These are phyloP conservation scores for Phytophthora pistaciae DNA, from an alignment of 352 stramenopile genomes.

Conservation along the genomic window DNA sequence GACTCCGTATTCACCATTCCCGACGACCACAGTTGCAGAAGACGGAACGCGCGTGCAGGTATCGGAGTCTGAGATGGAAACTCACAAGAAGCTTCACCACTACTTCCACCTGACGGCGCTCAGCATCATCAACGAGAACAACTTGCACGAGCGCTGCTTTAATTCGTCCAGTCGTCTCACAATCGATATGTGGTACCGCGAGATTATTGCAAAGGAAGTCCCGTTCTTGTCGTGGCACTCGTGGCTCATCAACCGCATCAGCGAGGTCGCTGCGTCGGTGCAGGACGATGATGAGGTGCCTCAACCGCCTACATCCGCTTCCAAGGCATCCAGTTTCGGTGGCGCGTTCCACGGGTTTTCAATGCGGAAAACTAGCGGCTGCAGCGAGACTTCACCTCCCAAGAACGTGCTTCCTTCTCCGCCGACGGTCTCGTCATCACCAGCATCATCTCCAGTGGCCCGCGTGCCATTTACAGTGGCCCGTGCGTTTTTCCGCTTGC, in stretches of 20 bases:
- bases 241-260: slow-evolving; percentile 89
- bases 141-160: slow-evolving; percentile 82
- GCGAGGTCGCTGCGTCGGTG: slow-evolving; percentile 59
- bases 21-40: slow-evolving; percentile 31
- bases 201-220: slow-evolving; percentile 73
- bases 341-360: slow-evolving; percentile 39
- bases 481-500: slow-evolving; percentile 72
- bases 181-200: slow-evolving; percentile 87
- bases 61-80: slow-evolving; percentile 70
- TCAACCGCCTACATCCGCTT: slow-evolving; percentile 9
- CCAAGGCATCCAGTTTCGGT: slow-evolving; percentile 16
- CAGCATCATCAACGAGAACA: slow-evolving; percentile 90
- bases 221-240: slow-evolving; percentile 84
- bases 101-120: slow-evolving; percentile 90
- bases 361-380: slow-evolving; percentile 25
- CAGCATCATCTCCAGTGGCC: slow-evolving; percentile 33
- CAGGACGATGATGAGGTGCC: slow-evolving; percentile 41
- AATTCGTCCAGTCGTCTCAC: slow-evolving; percentile 84
- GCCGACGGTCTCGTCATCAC: slow-evolving; percentile 28
- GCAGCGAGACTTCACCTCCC: slow-evolving; percentile 7
- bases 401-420: slow-evolving; percentile 34
- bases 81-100: slow-evolving; percentile 86
- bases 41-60: slow-evolving; percentile 49
- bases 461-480: slow-evolving; percentile 72
- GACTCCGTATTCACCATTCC: slow-evolving; percentile 50